Base-by-base conservation (phyloP, 2,329 filamentous ascomycete genomes). In the Aspergillus sp. region DNA sequence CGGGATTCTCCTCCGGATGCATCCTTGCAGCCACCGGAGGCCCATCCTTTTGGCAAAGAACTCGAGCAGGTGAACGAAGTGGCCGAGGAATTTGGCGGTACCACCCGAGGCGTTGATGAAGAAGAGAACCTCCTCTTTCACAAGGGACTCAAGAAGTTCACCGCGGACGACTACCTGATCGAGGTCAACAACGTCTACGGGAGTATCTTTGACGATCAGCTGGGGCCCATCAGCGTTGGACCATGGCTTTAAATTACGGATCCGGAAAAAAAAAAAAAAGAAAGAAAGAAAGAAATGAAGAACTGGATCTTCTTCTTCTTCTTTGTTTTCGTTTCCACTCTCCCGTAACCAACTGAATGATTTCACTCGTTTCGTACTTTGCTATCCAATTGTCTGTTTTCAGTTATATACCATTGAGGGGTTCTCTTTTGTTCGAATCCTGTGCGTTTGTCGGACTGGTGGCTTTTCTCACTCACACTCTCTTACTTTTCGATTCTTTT, bases 51-150 rank as follows among this genome's bases (percentile, higher is more conserved):
- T 59, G 88, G 88, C 45, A 83, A 85, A 43, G 93, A 98, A 68
- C 74, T 97, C 45, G 88, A 88, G 47, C 86, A 97, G 68, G 87
- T 97, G 27, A 88, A 89, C 45, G 93, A 97, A 68, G 79, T 96
- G 10, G 91, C 85, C 0, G 93, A 97, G 69, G 90, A 96, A 67
- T 91, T 88, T 57, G 81, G 82, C 38, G 75, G 81, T 29, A 76
- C 78, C 12, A 63, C 76, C 52, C 63, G 78, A n/a, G 12, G 36
- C 26, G 70, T 83, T 35, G 84, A 90, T 40, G 85, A 88, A 46
- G 88, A 94, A 65, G 78, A 87, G 59, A 73, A 79, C 54, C 79
- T 83, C 49, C 79, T 97, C 62, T 67, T 77, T 49, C 74, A 77
- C 27, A 81, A 80, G 51, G 88, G 87, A 2, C 76, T 96, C 4